Conservation (phyloP, 495 filamentous ascomycete genomes). For the Pseudevernia furfuracea region DNA sequence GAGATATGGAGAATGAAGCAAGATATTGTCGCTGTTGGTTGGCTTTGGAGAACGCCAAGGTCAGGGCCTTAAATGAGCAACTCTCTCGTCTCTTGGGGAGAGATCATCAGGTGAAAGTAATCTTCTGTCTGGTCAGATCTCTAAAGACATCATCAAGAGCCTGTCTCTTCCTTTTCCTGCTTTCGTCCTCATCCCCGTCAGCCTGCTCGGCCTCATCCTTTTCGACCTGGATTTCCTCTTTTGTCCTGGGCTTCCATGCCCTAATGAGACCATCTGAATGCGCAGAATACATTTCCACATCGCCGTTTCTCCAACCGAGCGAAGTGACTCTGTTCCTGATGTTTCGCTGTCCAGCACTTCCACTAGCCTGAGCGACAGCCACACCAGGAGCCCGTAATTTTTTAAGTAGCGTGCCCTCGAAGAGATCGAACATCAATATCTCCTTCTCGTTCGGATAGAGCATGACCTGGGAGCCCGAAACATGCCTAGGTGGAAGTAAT, state of each 20-base stretch:
- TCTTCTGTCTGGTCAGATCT: constrained; percentile 31
- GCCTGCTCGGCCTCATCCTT: constrained; percentile 35
- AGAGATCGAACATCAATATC: constrained; percentile 67
- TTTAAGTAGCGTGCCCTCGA: constrained; percentile 65
- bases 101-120: constrained; percentile 27
- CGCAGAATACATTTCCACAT: constrained; percentile 46
- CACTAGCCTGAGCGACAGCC: constrained; percentile 34
- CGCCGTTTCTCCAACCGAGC: constrained; percentile 58
- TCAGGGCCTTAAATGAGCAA: not conserved
- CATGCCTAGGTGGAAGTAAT: constrained; percentile 48
- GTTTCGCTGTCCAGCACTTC: constrained; percentile 34
- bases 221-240: constrained; percentile 46
- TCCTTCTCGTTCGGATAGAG: constrained; percentile 68
- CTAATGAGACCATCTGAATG: constrained; percentile 47
- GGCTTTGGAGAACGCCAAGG: not conserved
- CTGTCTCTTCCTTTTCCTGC: constrained; percentile 46
- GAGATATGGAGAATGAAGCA: not conserved
- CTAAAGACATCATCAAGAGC: constrained; percentile 40
- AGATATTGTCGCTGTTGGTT: not conserved
- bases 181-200: constrained; percentile 33
- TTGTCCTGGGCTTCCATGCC: constrained; percentile 47
- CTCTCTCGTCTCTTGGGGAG: not conserved
- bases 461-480: constrained; percentile 51
- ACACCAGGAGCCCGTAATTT: constrained; percentile 56
- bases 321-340: constrained; percentile 56